Percentiles rank a stretch among this genome's conserved stretches.
Evolutionary conservation across 805 yeast genomes (phyloP).

Genomic region (Hanseniaspora osmophila): DNA sequence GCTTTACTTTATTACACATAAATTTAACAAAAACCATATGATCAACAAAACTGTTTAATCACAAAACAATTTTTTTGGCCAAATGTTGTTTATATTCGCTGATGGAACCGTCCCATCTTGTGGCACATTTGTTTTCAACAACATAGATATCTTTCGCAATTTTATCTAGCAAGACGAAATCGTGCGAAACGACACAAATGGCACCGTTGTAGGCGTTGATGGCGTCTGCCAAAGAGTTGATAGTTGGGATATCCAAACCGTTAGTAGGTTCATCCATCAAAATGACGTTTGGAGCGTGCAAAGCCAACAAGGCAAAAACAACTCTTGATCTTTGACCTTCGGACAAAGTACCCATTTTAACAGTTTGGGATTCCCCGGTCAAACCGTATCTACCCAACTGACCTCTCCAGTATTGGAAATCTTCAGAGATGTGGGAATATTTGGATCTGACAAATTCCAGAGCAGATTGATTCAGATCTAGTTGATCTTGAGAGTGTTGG

Average conservation of each 20-base stretch:
- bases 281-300: conserved; percentile 88
- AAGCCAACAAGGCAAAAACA: conserved; percentile 88
- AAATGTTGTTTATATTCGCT: conserved; percentile 85
- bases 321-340: conserved; percentile 99
- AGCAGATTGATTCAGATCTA: conserved; percentile 89
- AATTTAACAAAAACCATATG: not conserved
- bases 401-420: conserved; percentile 96
- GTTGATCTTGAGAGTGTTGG: conserved; percentile 96
- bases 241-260: conserved; percentile 96
- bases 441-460: conserved; percentile 94
- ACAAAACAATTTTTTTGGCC: conserved; percentile 78
- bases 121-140: conserved; percentile 88
- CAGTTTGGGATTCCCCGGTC: conserved; percentile 97
- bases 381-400: conserved; percentile 96
- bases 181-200: conserved; percentile 96
- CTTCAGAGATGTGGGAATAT: conserved; percentile 81
- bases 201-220: conserved; percentile 93
- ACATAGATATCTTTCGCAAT: conserved; percentile 95
- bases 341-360: conserved; percentile 94
- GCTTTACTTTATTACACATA: not conserved
- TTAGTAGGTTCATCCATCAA: conserved; percentile 98
- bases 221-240: conserved; percentile 94
- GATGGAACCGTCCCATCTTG: conserved; percentile 90
- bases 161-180: conserved; percentile 92
- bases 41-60: not conserved